Percentiles rank a stretch among this genome's conserved stretches.
phyloP scores from a whole-genome alignment of 352 stramenopile genomes.

The Bremia lactucae region DNA sequence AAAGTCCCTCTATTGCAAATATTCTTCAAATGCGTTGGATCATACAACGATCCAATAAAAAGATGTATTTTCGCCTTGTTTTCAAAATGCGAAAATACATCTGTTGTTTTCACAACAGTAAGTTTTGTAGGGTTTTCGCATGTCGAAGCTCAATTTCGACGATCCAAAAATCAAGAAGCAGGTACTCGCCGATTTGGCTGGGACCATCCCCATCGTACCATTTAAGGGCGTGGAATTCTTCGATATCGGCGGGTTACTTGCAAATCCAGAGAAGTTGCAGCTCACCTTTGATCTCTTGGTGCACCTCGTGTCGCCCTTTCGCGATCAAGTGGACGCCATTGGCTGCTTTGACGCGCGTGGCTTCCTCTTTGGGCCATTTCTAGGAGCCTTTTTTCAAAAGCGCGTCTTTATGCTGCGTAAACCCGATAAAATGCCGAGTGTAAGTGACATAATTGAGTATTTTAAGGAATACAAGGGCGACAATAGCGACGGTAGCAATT shows the following conservation, averaged over 20 bases:
- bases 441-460: constrained; percentile 87
- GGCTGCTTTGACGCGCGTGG: constrained; percentile 92
- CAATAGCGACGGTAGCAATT: constrained; percentile 66
- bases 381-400: constrained; percentile 92
- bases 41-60: too few species aligned
- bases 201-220: constrained; percentile 90
- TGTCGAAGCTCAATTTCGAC: constrained; percentile 39
- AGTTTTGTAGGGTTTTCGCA: too few species aligned
- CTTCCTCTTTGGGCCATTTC: constrained; percentile 94
- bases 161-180: constrained; percentile 38
- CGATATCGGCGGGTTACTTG: constrained; percentile 92
- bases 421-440: constrained; percentile 94
- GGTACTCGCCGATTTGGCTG: constrained; percentile 58
- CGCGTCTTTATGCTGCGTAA: constrained; percentile 99
- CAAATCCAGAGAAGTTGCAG: constrained; percentile 81
- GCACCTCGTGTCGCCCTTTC: constrained; percentile 44
- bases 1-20: too few species aligned
- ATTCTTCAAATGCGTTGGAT: too few species aligned
- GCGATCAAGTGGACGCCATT: constrained; percentile 61
- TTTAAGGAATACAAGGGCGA: constrained; percentile 90
- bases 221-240: constrained; percentile 97
- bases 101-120: too few species aligned
- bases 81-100: too few species aligned
- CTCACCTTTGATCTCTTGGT: constrained; percentile 91
- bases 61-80: too few species aligned